Evolutionary conservation across 352 stramenopile species (phyloP).

Genomic region (Globisporangium emineosum): DNA sequence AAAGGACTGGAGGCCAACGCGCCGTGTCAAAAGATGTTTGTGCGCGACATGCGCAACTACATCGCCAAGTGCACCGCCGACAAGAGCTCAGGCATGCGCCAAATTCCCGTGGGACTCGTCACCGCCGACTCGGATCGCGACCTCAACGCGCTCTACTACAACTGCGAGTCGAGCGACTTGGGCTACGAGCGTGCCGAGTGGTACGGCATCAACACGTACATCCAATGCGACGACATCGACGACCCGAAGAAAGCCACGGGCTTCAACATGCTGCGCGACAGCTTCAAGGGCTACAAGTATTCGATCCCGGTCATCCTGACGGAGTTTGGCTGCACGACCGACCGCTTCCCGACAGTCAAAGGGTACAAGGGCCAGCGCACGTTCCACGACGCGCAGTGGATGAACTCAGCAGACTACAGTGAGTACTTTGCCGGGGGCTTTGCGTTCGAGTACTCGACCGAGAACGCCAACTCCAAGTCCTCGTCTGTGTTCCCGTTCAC

Average conservation of each 20-base stretch:
- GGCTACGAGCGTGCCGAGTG: constrained; percentile 73
- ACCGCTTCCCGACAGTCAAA: constrained; percentile 45
- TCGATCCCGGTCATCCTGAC: constrained; percentile 51
- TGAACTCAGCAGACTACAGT: constrained; percentile 46
- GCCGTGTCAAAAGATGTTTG: constrained; percentile 88
- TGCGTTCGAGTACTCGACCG: constrained; percentile 79
- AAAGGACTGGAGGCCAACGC: constrained; percentile 54
- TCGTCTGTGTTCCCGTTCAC: constrained; percentile 63
- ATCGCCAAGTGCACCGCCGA: constrained; percentile 52
- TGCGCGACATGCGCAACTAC: constrained; percentile 83
- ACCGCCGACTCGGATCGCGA: constrained; percentile 61
- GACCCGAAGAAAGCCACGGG: constrained; percentile 40
- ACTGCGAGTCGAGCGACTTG: constrained; percentile 69
- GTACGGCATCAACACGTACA: constrained; percentile 85
- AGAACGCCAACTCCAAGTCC: constrained; percentile 66
- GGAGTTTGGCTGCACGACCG: constrained; percentile 58
- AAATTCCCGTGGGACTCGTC: constrained; percentile 75
- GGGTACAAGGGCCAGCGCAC: constrained; percentile 74
- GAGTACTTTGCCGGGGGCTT: constrained; percentile 67
- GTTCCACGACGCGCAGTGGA: constrained; percentile 64
- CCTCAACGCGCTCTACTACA: constrained; percentile 77
- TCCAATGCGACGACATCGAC: constrained; percentile 62
- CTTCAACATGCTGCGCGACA: constrained; percentile 55
- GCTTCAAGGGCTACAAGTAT: constrained; percentile 63
- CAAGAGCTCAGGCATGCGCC: constrained; percentile 32